These are phyloP conservation scores for Citrus mangshanensis DNA, from an alignment of 345 rosid genomes.

Conservation along the genomic window DNA sequence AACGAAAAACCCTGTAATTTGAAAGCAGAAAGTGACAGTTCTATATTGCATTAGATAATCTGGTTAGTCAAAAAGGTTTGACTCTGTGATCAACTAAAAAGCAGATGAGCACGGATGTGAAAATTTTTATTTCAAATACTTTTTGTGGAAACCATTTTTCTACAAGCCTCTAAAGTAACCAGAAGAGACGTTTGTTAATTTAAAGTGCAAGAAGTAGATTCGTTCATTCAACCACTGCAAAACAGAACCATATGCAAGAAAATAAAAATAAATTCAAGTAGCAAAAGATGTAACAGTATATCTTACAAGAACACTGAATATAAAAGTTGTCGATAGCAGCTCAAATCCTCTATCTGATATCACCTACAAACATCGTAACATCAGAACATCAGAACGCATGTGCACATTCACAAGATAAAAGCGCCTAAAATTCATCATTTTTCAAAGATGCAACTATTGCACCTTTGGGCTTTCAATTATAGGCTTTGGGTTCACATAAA, in stretches of 20 bases:
- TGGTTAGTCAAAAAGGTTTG: background rate
- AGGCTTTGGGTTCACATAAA: background rate
- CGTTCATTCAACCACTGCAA: background rate
- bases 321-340: conserved; percentile 72
- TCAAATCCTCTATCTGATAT: conserved; percentile 80
- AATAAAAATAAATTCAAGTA: background rate
- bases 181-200: background rate
- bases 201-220: background rate
- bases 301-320: conserved; percentile 75
- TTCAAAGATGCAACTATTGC: background rate
- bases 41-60: background rate
- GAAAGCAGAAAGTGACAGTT: background rate
- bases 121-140: background rate
- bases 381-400: background rate
- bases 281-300: conserved; percentile 1
- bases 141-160: background rate
- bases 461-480: background rate
- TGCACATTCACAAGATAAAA: background rate
- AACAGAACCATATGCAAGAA: background rate
- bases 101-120: background rate
- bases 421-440: background rate
- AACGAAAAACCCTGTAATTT: background rate
- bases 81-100: background rate
- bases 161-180: background rate
- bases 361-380: conserved; percentile 40